These are phyloP conservation scores for Cucumis hystrix DNA, from an alignment of 306 rosid species.

Conservation along the genomic window DNA sequence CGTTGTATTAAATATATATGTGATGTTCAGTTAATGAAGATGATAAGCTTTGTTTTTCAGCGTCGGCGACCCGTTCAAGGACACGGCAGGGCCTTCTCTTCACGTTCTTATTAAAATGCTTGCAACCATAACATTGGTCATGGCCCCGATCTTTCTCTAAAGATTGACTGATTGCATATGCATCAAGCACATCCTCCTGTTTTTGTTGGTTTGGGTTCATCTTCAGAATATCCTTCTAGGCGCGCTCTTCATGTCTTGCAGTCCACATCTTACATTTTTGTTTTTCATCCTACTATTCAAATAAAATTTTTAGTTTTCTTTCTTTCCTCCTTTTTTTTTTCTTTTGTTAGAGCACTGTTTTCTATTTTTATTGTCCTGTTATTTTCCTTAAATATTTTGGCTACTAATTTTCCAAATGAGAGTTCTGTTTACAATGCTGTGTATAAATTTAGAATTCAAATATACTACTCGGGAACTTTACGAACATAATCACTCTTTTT, in stretches of 20 bases:
- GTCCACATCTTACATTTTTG: background rate
- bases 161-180: background rate
- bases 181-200: background rate
- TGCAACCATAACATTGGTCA: constrained; percentile 83
- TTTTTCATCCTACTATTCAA: background rate
- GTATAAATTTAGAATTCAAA: background rate
- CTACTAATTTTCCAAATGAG: background rate
- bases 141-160: constrained; percentile 98
- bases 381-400: background rate
- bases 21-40: background rate
- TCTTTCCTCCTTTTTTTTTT: no score
- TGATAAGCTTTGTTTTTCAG: constrained; percentile 28
- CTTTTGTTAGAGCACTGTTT: background rate
- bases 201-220: background rate
- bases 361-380: background rate
- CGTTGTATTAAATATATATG: no score
- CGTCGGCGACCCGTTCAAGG: constrained; percentile 97
- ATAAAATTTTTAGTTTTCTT: background rate
- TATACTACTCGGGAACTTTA: background rate
- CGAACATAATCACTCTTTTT: background rate
- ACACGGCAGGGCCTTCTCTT: constrained; percentile 96
- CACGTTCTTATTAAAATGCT: constrained; percentile 98
- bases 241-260: background rate
- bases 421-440: background rate
- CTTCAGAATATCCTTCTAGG: background rate